Conservation (phyloP, 331 rosid species). For the Rhamnella rubrinervis region DNA sequence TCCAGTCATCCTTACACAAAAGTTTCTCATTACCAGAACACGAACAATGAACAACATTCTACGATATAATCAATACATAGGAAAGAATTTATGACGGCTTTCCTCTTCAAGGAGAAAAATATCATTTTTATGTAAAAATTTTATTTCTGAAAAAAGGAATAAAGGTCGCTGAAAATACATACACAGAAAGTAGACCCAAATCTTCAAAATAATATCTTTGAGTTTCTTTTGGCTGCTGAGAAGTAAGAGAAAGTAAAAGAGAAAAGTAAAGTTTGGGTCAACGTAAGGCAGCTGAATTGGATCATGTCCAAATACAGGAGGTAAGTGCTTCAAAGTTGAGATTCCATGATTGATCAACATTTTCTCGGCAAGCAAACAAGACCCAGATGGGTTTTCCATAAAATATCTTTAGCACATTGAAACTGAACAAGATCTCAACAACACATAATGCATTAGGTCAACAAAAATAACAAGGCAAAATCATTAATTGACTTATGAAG, state of each 20-base stretch:
- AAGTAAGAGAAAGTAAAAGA: not conserved
- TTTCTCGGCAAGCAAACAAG: conserved; percentile 16
- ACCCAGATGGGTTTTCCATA: conserved; percentile 9
- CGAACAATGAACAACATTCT: not conserved
- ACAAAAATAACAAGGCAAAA: conserved; percentile 4
- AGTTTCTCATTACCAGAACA: not conserved
- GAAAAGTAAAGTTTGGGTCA: conserved; percentile 1
- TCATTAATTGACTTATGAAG: not conserved
- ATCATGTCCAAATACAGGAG: not conserved
- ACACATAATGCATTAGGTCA: conserved; percentile 9
- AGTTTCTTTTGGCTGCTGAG: not conserved
- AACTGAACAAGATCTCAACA: conserved; percentile 22
- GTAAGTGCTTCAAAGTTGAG: conserved; percentile 6
- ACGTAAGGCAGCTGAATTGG: not conserved
- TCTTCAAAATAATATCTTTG: not conserved
- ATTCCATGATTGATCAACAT: not conserved
- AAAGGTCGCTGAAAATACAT: too few relatives aligned
- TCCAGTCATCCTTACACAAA: not conserved
- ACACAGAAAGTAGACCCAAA: not conserved
- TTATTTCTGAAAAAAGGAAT: too few relatives aligned
- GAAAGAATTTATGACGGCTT: too few relatives aligned
- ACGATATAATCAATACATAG: not conserved
- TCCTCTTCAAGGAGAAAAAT: too few relatives aligned
- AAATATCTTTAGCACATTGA: conserved; percentile 4
- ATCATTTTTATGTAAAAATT: too few relatives aligned